Evolutionary conservation across 2,329 filamentous ascomycete species (phyloP).

Genomic region (Xylariaceae sp.): DNA sequence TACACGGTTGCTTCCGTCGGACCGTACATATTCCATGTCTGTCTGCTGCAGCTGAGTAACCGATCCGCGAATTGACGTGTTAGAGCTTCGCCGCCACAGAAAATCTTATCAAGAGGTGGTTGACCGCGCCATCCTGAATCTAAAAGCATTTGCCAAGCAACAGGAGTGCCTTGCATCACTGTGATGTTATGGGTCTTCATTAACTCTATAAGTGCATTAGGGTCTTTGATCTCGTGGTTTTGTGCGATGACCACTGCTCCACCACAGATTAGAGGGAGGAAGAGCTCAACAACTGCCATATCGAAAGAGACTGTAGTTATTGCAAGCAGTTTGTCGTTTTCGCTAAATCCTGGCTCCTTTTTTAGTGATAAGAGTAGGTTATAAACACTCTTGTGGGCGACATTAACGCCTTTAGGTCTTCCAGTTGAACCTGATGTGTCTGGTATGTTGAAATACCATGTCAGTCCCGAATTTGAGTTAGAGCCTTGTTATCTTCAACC

Average conservation of each 20-base stretch:
- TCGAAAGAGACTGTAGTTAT: conserved; percentile 34
- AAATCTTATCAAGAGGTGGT: conserved; percentile 21
- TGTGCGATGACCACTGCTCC: conserved; percentile 33
- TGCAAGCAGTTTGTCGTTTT: conserved; percentile 26
- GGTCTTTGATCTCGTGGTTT: conserved; percentile 29
- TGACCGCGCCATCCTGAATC: conserved; percentile 23
- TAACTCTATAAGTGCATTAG: conserved; percentile 29
- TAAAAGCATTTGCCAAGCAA: conserved; percentile 34
- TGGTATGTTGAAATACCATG: conserved; percentile 33
- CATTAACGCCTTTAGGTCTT: conserved; percentile 39
- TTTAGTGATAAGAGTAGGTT: conserved; percentile 26
- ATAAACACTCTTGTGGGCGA: conserved; percentile 22
- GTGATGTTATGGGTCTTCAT: conserved; percentile 34
- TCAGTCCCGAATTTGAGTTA: conserved; percentile 15
- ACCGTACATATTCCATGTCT: conserved; percentile 31
- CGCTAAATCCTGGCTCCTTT: conserved; percentile 25
- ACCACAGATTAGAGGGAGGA: conserved; percentile 33
- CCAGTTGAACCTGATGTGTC: conserved; percentile 32
- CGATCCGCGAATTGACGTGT: conserved; percentile 27
- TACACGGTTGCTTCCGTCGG: conserved; percentile 30
- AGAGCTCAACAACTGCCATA: conserved; percentile 34
- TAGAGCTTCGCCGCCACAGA: conserved; percentile 30
- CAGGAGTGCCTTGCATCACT: conserved; percentile 36
- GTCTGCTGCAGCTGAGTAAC: conserved; percentile 29
- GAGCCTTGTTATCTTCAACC: too few relatives aligned